Evolutionary conservation across 768 basidiomycete genomes (phyloP).

Genomic region (Tulasnella calospora): DNA sequence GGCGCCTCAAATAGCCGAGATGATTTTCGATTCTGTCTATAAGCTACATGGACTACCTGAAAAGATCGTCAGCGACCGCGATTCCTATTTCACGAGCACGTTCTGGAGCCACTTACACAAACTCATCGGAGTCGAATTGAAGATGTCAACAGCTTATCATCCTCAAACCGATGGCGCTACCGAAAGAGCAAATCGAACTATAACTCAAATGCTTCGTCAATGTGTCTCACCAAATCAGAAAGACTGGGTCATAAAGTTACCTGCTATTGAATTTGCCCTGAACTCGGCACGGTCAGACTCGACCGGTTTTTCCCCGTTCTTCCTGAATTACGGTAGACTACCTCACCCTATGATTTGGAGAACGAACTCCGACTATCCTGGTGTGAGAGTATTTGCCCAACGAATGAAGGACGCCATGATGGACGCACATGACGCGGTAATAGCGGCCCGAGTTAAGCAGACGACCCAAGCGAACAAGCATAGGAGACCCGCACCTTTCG

Average conservation of each 20-base stretch:
- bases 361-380: conserved; percentile 20
- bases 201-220: conserved; percentile 21
- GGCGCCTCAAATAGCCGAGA: conserved; percentile 24
- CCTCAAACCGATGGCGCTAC: conserved; percentile 40
- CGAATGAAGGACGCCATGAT: conserved; percentile 6
- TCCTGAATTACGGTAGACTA: conserved; percentile 33
- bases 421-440: conserved; percentile 22
- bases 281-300: conserved; percentile 29
- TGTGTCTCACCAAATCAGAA: conserved; percentile 26
- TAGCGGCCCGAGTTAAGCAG: conserved; percentile 19
- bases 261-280: conserved; percentile 31
- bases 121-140: conserved; percentile 34
- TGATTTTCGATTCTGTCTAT: conserved; percentile 20
- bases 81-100: conserved; percentile 36
- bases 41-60: conserved; percentile 30
- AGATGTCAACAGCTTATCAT: conserved; percentile 38
- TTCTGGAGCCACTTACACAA: conserved; percentile 38
- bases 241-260: conserved; percentile 29
- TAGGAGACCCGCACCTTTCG: conserved; percentile 3
- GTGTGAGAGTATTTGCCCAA: conserved; percentile 19
- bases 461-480: conserved; percentile 21
- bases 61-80: conserved; percentile 37
- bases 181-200: conserved; percentile 33
- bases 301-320: conserved; percentile 30
- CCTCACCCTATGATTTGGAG: conserved; percentile 21